Evolutionary conservation across 768 basidiomycete species (phyloP).

Genomic region (Boletus subparvulus): DNA sequence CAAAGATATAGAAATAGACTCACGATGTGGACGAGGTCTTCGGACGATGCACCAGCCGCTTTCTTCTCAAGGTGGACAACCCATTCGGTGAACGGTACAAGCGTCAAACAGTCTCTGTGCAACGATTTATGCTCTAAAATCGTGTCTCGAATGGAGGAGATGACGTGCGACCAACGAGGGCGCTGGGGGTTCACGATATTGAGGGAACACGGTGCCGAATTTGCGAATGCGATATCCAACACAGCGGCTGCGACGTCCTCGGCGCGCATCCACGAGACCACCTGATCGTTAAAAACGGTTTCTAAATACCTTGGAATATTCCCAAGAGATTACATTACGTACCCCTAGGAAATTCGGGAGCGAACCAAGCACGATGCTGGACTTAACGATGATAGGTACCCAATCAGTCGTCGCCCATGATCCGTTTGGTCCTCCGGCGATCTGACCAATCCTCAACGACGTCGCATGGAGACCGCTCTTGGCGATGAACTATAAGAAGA

Average conservation of each 20-base stretch:
- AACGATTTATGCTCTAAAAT: neutral
- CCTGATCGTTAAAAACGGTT: neutral
- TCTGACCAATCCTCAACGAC: neutral
- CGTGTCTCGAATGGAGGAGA: neutral
- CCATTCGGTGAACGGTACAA: neutral
- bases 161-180: neutral
- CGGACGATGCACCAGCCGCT: neutral
- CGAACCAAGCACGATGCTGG: neutral
- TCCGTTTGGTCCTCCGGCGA: neutral
- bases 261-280: neutral
- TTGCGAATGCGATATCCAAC: neutral
- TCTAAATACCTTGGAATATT: neutral
- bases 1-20: neutral
- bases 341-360: neutral
- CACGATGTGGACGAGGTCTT: neutral
- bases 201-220: neutral
- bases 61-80: neutral
- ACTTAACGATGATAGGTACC: neutral
- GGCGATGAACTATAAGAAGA: neutral
- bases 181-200: neutral
- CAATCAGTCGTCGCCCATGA: slow-evolving; percentile 1
- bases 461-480: neutral
- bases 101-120: neutral
- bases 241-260: neutral
- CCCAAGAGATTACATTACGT: neutral